phyloP scores from a whole-genome alignment of 2,329 filamentous ascomycete species.

The Dactylellina haptotyla region DNA sequence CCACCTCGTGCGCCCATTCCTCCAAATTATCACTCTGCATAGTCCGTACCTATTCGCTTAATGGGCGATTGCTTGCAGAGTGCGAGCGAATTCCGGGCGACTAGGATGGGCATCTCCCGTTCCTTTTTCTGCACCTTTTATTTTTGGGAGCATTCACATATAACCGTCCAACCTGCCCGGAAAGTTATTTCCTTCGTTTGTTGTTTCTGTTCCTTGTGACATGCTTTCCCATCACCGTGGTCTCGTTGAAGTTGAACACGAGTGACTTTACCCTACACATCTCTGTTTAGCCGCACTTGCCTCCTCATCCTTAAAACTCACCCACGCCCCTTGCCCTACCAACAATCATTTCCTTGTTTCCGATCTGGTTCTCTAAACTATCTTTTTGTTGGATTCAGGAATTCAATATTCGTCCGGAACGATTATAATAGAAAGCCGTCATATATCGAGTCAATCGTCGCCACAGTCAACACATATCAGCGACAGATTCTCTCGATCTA shows the following conservation, averaged over 20 bases:
- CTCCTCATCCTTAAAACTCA: not conserved
- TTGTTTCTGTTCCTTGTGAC: conserved; percentile 44
- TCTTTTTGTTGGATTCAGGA: conserved; percentile 37
- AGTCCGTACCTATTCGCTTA: conserved; percentile 34
- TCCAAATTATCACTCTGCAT: conserved; percentile 21
- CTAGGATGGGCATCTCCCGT: conserved; percentile 25
- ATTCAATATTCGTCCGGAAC: conserved; percentile 54
- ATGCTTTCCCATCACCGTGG: conserved; percentile 39
- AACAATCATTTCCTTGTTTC: conserved; percentile 32
- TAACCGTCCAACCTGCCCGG: conserved; percentile 50
- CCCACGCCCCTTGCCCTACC: not conserved
- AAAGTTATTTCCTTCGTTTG: conserved; percentile 12
- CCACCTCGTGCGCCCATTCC: conserved; percentile 27
- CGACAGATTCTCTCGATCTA: conserved; percentile 18
- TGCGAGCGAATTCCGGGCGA: conserved; percentile 40
- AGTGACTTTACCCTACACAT: conserved; percentile 15
- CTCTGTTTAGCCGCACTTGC: conserved; percentile 39
- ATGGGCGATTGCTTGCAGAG: conserved; percentile 4
- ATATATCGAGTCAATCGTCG: not conserved
- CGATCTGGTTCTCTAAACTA: conserved; percentile 46
- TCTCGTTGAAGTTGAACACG: conserved; percentile 39
- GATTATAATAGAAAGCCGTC: conserved; percentile 36
- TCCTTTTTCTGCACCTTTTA: conserved; percentile 18
- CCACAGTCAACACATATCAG: conserved; percentile 5
- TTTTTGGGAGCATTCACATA: conserved; percentile 50